Evolutionary conservation across 768 basidiomycete species (phyloP), one percentile per base, ranked within the genome.

Genomic region (Gymnopilus dilepis): DNA sequence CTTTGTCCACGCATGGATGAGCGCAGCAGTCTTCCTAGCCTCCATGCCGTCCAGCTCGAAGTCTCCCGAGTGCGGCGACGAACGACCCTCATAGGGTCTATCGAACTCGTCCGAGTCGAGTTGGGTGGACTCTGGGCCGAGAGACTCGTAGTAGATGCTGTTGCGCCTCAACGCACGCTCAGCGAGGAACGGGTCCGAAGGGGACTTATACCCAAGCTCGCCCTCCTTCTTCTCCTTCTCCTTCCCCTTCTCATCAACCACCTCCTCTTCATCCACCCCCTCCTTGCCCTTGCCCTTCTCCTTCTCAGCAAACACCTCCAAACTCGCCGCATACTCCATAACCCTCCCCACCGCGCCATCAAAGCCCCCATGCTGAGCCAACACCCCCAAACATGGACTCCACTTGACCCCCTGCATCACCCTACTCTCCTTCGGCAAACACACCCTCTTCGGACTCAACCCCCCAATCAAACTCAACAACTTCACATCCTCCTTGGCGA

Each of bases 401-500:
- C 81, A 77, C 33, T 69, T 28, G 0, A 81, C 73, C 2, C 60
- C 72, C 63, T 84, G 77, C 81, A 83, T 84, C 19, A 62, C 65
- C 12, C 38, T 63, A 13, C 76, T 65, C 31, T 79, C 72, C 9
- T 31, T 6, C 0, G 82, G 81, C 63, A 81, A 77, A 66, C 74
- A 84, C 3, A 51, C 47, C 11, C 80, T 65, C 2, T 21, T 15
- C 1, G 81, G 77, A 21, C 69, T 74, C 17, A 84, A 62, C 6
- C 64, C 60, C 12, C 66, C 65, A 30, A 83, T 79, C 33, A 64
- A 59, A 6, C 55, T 54, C 11, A 84, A 66, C 28, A 80, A 67
- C n/a, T 67, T 59, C 3, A 66, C 51, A 19, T 81, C 77, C 2
- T 67, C 65, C 8, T 41, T 1, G 19, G 61, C 60, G 13, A 82